Evolutionary conservation across 1,139 yeast species (phyloP), one percentile per base, ranked within the genome.

Genomic region (Wickerhamomyces sp.): DNA sequence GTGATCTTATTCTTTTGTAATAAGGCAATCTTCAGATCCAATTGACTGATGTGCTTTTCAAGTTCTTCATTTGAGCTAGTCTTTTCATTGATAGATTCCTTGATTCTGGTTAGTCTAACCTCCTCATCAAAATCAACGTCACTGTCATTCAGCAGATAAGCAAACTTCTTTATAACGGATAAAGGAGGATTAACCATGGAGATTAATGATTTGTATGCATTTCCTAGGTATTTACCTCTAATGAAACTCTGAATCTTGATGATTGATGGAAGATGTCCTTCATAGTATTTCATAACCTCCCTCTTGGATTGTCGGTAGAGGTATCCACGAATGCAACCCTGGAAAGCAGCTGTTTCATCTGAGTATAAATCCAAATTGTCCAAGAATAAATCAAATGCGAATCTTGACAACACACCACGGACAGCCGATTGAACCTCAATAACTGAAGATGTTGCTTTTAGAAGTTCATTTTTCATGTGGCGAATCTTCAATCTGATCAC

Each of bases 41-140:
- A 73, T 53, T 86, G 85, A 52, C 85, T 90, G 50, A 91, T 79
- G 50, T 81, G 84, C 42, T 75, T 76, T 60, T 88, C 95, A 56
- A 87, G 70, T 36, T 73, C 75, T 55, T 83, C 91, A 56, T 87
- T 86, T 30, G 71, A 69, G 43, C 75, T 75, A 9, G 88, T 81
- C 48, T 76, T 81, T 41, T 76, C 81, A 41, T 79, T 73, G 36
- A 88, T 84, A 34, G 75, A 70, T 51, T 87, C 91, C 54, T 88
- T 82, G 48, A 78, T 66, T 43, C 78, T 79, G 36, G 87, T 86
- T 34, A 91, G 67, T 46, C 77, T 79, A 50, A 86, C 71, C 56
- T 89, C 96, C 55, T 85, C 87, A 48, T 81, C 85, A 61, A 81
- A 84, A 59, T 88, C 96, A 33, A 69, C 65, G 47, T 85, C 93